Evolutionary conservation across 2,329 filamentous ascomycete genomes (phyloP).

Genomic region (Calonectria pseudoreteaudii): DNA sequence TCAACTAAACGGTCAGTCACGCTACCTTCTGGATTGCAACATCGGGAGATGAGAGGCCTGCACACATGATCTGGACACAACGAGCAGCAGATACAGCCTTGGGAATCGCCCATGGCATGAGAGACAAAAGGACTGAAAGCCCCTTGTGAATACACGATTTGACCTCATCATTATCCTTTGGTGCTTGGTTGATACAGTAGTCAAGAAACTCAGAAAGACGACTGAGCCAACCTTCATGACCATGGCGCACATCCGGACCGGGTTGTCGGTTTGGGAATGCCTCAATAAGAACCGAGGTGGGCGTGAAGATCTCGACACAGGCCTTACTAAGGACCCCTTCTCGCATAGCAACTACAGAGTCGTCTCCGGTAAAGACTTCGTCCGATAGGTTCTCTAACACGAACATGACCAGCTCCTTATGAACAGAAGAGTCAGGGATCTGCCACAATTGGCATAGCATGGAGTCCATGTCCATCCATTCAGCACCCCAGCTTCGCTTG

Average conservation of each 20-base stretch:
- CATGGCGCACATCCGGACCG: constrained; percentile 77
- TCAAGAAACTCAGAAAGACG: constrained; percentile 80
- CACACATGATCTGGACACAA: constrained; percentile 77
- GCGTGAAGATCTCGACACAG: constrained; percentile 94
- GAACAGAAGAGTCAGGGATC: constrained; percentile 67
- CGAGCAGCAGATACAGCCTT: constrained; percentile 80
- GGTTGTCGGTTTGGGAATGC: constrained; percentile 79
- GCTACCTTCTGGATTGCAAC: constrained; percentile 78
- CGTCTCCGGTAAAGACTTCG: constrained; percentile 92
- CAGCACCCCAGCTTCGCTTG: constrained; percentile 90
- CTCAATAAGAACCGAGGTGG: constrained; percentile 78
- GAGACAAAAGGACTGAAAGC: constrained; percentile 80
- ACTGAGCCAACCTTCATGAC: constrained; percentile 87
- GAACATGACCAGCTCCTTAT: constrained; percentile 88
- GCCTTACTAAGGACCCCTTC: constrained; percentile 88
- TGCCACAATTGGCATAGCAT: constrained; percentile 88
- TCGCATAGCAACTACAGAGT: constrained; percentile 84
- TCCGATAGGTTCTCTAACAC: constrained; percentile 93
- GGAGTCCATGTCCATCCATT: constrained; percentile 96
- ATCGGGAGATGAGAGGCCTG: constrained; percentile 76
- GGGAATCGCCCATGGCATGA: constrained; percentile 89
- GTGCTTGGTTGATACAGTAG: constrained; percentile 76
- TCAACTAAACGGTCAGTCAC: not conserved
- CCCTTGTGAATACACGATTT: constrained; percentile 80
- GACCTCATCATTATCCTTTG: constrained; percentile 74